Base-by-base conservation (phyloP, 2,329 filamentous ascomycete species). In the Apiospora hydei region DNA sequence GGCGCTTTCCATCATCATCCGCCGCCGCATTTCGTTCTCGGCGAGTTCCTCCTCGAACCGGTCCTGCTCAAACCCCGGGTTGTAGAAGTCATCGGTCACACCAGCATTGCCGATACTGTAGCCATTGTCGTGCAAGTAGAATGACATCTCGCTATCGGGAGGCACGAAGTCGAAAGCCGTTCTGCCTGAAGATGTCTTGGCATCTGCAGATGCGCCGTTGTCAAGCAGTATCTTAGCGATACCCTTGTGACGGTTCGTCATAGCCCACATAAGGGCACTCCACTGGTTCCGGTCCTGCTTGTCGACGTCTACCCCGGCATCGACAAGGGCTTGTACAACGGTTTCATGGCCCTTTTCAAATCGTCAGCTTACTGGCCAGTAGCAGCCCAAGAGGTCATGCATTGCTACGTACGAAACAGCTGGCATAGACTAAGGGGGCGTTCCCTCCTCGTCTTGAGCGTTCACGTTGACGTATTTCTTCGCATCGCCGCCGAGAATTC, bases 1-100 rank as follows among this genome's bases (percentile, higher is more conserved):
- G 7, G 96, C 96, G 79, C 96, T 99, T 81, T 99, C 96, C 90
- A 97, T 96, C 96, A 98, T 98, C 95, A 99, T 98, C 44, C 96
- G 90, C 75, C 96, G 90, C 80, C 96, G 94, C 89, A 98, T 91
- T 82, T 98, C 96, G 77, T 94, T 98, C 82, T 99, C 96, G 3
- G 95, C 95, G 88, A 98, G 92, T 81, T 99, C 96, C 80, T 98
- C 96, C 82, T 99, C 96, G 75, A 99, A 98, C 26, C 92, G 91
- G 80, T 98, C 95, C 80, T 98, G 94, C 0, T 93, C 94, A 79
- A 98, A 94, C 0, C 96, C 96, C 1, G 94, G 91, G 76, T 93
- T 95, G 76, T 99, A 99, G 79, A 98, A 99, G 82, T 99, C 96
- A 78, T 97, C 94, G 8, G 88, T 88, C 8, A 94, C 90, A 1